These are phyloP conservation scores for Anisodus acutangulus DNA, from an alignment of 257 asterid genomes.

Conservation along the genomic window DNA sequence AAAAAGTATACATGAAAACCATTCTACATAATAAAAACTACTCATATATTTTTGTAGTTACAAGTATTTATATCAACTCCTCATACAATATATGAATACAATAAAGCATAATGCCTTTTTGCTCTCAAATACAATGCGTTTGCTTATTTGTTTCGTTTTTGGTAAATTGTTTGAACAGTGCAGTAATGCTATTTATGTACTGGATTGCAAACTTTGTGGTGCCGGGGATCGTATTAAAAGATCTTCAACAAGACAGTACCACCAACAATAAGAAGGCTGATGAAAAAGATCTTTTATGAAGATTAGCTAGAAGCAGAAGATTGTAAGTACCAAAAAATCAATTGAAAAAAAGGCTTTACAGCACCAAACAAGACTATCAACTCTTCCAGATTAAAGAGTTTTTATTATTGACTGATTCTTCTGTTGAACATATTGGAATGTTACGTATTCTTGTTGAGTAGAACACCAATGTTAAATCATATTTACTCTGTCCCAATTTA, in stretches of 20 bases:
- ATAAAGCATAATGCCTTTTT: too few species aligned
- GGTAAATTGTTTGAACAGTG: constrained; percentile 44
- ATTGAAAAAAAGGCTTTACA: not conserved
- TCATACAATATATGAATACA: not conserved
- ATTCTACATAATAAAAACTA: too few species aligned
- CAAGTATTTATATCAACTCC: not conserved
- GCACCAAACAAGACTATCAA: not conserved
- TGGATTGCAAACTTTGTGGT: constrained; percentile 68
- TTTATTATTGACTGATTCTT: too few species aligned
- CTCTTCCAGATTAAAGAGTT: not conserved
- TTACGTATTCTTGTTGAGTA: not conserved
- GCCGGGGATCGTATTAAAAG: constrained; percentile 50
- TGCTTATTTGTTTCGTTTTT: not conserved
- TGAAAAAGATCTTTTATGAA: constrained; percentile 8
- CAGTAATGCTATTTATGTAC: constrained; percentile 49
- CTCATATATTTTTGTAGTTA: not conserved
- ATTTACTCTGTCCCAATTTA: too few species aligned
- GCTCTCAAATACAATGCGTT: not conserved
- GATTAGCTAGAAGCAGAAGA: not conserved
- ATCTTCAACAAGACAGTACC: constrained; percentile 39
- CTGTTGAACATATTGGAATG: not conserved
- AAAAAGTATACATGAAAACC: not conserved
- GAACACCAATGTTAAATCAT: not conserved
- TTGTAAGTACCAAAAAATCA: not conserved
- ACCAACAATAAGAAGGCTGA: constrained; percentile 31